Conservation (phyloP, 495 filamentous ascomycete species). For the Penicillium paradoxum region DNA sequence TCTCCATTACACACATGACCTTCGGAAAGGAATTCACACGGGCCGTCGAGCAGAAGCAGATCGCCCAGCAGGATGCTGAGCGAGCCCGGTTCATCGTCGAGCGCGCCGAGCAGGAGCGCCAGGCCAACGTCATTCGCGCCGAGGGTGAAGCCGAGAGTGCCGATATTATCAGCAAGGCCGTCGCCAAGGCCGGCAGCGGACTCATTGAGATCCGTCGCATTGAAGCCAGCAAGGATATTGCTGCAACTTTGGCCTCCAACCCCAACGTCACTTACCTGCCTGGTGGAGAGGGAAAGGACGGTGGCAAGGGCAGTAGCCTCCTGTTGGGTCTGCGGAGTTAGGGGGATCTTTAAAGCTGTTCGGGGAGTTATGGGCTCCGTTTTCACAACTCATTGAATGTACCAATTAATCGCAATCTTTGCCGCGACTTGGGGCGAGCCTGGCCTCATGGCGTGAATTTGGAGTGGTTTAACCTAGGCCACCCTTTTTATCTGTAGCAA, state of each 20-base stretch:
- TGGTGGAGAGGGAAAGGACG: slow-evolving; percentile 59
- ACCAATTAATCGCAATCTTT: slow-evolving; percentile 28
- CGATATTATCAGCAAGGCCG: slow-evolving; percentile 85
- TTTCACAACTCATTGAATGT: slow-evolving; percentile 23
- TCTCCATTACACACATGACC: slow-evolving; percentile 99
- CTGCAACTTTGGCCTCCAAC: slow-evolving; percentile 79
- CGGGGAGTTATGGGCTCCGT: slow-evolving; percentile 17
- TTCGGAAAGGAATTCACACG: slow-evolving; percentile 99
- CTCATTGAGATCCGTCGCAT: slow-evolving; percentile 94
- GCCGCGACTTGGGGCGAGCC: slow-evolving; percentile 14
- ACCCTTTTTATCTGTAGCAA: slow-evolving; percentile 38
- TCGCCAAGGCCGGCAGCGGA: slow-evolving; percentile 88
- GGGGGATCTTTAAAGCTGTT: slow-evolving; percentile 11
- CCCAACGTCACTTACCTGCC: slow-evolving; percentile 96
- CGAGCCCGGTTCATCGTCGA: slow-evolving; percentile 96
- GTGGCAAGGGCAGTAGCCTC: slow-evolving; percentile 58
- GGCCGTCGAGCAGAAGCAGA: slow-evolving; percentile 99
- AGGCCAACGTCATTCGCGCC: slow-evolving; percentile 95
- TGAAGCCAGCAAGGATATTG: slow-evolving; percentile 95
- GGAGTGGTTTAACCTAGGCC: slow-evolving; percentile 25
- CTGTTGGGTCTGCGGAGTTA: slow-evolving; percentile 55
- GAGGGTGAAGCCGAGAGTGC: slow-evolving; percentile 97
- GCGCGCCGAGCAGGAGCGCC: slow-evolving; percentile 97
- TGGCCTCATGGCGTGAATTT: slow-evolving; percentile 24
- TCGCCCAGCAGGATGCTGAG: slow-evolving; percentile 98